Conservation (phyloP, 768 basidiomycete species). For the Hortiboletus campestris region DNA sequence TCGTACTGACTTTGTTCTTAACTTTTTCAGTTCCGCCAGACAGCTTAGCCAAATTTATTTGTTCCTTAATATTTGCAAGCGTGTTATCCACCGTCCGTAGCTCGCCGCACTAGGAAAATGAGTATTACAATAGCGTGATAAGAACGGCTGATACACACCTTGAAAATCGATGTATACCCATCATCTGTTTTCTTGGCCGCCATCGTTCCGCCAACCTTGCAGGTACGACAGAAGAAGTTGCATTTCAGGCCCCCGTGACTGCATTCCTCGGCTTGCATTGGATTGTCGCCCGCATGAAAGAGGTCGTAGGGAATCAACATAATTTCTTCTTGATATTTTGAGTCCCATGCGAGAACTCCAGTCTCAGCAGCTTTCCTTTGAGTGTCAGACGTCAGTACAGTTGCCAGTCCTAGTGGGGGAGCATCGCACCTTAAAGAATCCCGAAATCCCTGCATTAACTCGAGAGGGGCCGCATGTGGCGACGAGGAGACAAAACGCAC, state of each 20-base stretch:
- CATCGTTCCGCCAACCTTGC: not conserved
- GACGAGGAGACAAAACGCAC: conserved; percentile 31
- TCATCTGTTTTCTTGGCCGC: not conserved
- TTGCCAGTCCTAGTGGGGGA: no score
- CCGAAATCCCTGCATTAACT: conserved; percentile 19
- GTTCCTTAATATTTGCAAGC: not conserved
- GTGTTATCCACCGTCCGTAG: not conserved
- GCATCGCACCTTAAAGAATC: not conserved
- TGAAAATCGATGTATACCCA: not conserved
- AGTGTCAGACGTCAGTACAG: not conserved
- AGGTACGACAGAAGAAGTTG: not conserved
- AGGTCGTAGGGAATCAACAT: not conserved
- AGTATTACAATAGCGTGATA: not conserved
- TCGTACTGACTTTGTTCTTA: not conserved
- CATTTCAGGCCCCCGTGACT: not conserved
- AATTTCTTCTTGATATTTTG: not conserved
- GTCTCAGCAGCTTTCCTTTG: not conserved
- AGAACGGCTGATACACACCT: not conserved
- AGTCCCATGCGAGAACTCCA: not conserved
- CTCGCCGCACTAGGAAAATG: not conserved
- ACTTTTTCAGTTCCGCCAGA: not conserved
- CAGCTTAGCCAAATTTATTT: no score
- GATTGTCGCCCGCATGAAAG: not conserved
- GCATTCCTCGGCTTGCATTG: not conserved
- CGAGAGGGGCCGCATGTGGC: conserved; percentile 34